phyloP scores from a whole-genome alignment of 1,284 basidiomycete species.

The Trichosporon coremiiforme region DNA sequence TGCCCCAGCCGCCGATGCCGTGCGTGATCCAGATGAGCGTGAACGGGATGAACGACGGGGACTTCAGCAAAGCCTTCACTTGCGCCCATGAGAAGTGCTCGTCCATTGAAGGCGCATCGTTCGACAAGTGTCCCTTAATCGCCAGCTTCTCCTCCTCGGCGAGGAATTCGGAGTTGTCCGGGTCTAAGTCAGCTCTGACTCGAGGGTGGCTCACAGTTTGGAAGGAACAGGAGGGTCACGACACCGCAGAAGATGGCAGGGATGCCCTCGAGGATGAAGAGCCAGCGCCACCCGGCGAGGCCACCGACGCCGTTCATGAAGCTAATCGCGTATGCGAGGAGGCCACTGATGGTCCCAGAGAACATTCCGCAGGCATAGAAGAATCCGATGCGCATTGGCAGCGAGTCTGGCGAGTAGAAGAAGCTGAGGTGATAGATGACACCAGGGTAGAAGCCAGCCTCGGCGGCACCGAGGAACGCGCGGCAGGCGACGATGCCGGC shows the following conservation, averaged over 20 bases:
- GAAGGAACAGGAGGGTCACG: conserved; percentile 57
- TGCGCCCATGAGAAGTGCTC: conserved; percentile 5
- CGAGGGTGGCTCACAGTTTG: conserved; percentile 47
- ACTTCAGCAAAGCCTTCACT: conserved; percentile 1
- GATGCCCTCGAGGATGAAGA: conserved; percentile 61
- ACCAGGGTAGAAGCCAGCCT: conserved; percentile 44
- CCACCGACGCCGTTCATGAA: conserved; percentile 40
- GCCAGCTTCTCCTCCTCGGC: conserved; percentile 4
- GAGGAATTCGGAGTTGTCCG: conserved; percentile 21
- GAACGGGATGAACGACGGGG: conserved; percentile 22
- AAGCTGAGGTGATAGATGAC: conserved; percentile 45
- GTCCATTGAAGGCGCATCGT: conserved; percentile 15
- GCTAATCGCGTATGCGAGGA: conserved; percentile 42
- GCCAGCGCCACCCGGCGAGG: conserved; percentile 44
- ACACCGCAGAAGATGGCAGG: conserved; percentile 58
- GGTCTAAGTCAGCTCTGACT: conserved; percentile 4
- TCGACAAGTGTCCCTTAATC: conserved; percentile 19
- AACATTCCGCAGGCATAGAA: conserved; percentile 37
- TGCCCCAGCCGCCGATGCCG: conserved; percentile 27
- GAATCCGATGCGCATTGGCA: conserved; percentile 24
- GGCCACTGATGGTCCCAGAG: conserved; percentile 38
- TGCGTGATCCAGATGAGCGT: conserved; percentile 27
- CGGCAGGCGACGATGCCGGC: conserved; percentile 43
- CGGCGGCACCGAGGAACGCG: conserved; percentile 49
- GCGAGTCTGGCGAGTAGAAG: conserved; percentile 41